phyloP scores from a whole-genome alignment of 1,139 yeast genomes.

The Sugiyamaella castrensis region DNA sequence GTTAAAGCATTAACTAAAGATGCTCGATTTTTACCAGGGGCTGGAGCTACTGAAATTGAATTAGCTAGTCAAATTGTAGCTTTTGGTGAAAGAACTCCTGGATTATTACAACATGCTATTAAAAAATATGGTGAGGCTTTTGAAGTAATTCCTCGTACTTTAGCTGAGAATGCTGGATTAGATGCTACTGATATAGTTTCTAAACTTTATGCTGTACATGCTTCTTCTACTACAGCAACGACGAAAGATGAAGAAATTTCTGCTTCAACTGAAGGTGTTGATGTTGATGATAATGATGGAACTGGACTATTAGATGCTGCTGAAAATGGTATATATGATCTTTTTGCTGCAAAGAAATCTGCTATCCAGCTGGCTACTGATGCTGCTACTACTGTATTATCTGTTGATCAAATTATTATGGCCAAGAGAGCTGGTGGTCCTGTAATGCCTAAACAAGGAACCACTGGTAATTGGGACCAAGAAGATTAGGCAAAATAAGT shows the following conservation, averaged over 20 bases:
- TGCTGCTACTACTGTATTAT: slow-evolving; percentile 85
- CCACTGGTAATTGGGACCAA: slow-evolving; percentile 97
- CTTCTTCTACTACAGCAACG: neutral
- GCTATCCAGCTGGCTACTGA: slow-evolving; percentile 95
- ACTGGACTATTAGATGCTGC: slow-evolving; percentile 73
- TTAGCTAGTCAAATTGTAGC: slow-evolving; percentile 73
- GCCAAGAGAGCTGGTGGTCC: slow-evolving; percentile 98
- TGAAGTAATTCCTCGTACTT: slow-evolving; percentile 87
- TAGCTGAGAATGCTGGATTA: slow-evolving; percentile 93
- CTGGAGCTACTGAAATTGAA: slow-evolving; percentile 95
- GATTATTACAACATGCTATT: slow-evolving; percentile 86
- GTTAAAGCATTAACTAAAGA: slow-evolving; percentile 86
- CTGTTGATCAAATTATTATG: slow-evolving; percentile 90
- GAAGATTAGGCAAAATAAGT: slow-evolving; percentile 59
- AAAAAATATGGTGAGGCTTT: slow-evolving; percentile 93
- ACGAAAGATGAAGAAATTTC: slow-evolving; percentile 25
- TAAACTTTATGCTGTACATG: slow-evolving; percentile 81
- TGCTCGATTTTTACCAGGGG: slow-evolving; percentile 83
- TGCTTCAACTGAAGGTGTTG: slow-evolving; percentile 41
- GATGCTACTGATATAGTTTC: slow-evolving; percentile 87
- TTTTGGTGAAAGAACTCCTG: slow-evolving; percentile 92
- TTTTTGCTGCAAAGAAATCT: slow-evolving; percentile 73
- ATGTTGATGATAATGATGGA: slow-evolving; percentile 62
- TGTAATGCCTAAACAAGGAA: slow-evolving; percentile 78
- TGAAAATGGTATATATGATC: slow-evolving; percentile 70